These are phyloP conservation scores for Epichloe typhina DNA, from an alignment of 2,329 filamentous ascomycete species.

Conservation along the genomic window DNA sequence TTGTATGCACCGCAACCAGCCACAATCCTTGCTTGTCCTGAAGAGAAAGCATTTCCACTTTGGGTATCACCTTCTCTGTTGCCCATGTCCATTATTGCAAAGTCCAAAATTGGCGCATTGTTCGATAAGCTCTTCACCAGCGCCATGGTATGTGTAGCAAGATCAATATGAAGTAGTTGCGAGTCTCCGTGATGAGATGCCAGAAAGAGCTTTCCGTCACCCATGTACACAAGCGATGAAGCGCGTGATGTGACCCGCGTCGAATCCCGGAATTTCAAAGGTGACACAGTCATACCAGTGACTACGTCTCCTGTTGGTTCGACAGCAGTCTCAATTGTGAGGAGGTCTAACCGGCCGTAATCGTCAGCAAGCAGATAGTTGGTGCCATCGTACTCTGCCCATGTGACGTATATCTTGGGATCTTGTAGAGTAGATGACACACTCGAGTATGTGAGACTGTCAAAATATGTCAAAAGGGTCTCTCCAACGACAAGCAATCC, in stretches of 20 bases:
- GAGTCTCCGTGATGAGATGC: constrained; percentile 90
- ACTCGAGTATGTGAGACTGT: constrained; percentile 57
- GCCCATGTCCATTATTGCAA: constrained; percentile 92
- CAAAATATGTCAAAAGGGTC: constrained; percentile 73
- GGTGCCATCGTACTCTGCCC: constrained; percentile 71
- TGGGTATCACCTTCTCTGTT: constrained; percentile 66
- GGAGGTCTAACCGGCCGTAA: constrained; percentile 72
- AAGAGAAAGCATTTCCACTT: constrained; percentile 76
- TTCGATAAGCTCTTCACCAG: constrained; percentile 60
- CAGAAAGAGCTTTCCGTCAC: constrained; percentile 61
- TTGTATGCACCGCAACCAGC: constrained; percentile 84
- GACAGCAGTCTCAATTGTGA: constrained; percentile 61
- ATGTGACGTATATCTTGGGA: constrained; percentile 79
- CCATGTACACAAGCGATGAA: constrained; percentile 65
- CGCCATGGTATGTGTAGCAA: constrained; percentile 34
- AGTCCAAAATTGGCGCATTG: constrained; percentile 85
- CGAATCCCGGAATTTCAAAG: constrained; percentile 17
- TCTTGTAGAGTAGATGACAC: constrained; percentile 54
- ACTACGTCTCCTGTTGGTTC: constrained; percentile 54
- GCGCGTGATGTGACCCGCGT: constrained; percentile 52
- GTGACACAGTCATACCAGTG: constrained; percentile 54
- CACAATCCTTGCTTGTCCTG: constrained; percentile 85
- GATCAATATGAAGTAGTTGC: constrained; percentile 55
- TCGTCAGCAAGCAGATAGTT: constrained; percentile 86
- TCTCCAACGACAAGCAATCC: constrained; percentile 66